These are phyloP conservation scores for Neonectria ditissima DNA, from an alignment of 2,329 filamentous ascomycete genomes.

Conservation along the genomic window DNA sequence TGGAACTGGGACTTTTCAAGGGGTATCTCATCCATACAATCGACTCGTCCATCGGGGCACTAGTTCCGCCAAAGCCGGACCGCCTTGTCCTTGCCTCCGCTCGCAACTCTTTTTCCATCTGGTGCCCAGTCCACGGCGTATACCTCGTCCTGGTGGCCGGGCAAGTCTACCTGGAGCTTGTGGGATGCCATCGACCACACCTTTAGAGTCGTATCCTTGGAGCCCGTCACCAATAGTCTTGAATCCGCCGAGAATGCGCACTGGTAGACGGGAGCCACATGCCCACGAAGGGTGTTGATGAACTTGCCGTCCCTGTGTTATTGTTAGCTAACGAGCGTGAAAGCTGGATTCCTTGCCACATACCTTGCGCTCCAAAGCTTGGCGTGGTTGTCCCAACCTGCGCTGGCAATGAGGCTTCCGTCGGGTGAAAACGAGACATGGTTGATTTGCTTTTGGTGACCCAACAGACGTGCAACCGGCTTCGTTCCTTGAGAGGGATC, in stretches of 20 bases:
- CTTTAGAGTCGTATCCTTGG: constrained; percentile 93
- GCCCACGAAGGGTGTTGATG: constrained; percentile 86
- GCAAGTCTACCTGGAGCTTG: constrained; percentile 83
- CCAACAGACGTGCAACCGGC: constrained; percentile 87
- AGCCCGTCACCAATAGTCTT: constrained; percentile 85
- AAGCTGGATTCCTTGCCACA: constrained; percentile 21
- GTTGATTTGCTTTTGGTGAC: constrained; percentile 97
- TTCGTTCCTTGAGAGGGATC: constrained; percentile 83
- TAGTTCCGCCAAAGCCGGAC: constrained; percentile 75
- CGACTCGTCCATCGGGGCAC: constrained; percentile 28
- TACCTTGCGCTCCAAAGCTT: constrained; percentile 89
- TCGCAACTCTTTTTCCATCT: constrained; percentile 88
- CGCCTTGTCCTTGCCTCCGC: constrained; percentile 92
- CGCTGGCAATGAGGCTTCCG: constrained; percentile 86
- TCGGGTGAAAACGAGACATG: constrained; percentile 95
- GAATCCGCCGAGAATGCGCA: constrained; percentile 94
- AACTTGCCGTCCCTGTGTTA: constrained; percentile 74
- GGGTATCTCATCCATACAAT: constrained; percentile 37
- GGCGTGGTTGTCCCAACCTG: constrained; percentile 93
- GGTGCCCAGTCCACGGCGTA: constrained; percentile 96
- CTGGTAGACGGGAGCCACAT: constrained; percentile 92
- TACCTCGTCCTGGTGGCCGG: constrained; percentile 92
- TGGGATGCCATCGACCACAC: constrained; percentile 92
- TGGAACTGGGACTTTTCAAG: constrained; percentile 31
- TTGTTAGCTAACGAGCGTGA: constrained; percentile 30